A percentile compares a stretch with the other conserved stretches of the same genome.
These are phyloP conservation scores for Trametes punicea DNA, from an alignment of 768 basidiomycete species.

Conservation along the genomic window DNA sequence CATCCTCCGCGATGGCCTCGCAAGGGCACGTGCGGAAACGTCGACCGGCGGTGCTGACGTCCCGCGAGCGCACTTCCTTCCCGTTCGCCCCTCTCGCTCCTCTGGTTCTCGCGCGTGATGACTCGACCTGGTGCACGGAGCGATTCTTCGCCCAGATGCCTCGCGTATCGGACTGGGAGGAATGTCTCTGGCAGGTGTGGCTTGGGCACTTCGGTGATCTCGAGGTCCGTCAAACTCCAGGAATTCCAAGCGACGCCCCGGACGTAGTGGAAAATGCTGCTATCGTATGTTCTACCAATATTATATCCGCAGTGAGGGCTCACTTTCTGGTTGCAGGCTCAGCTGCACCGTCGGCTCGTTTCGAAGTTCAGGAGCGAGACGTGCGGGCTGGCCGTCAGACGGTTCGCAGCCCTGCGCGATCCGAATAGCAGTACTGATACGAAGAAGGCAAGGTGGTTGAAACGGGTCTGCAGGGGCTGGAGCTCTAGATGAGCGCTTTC, in stretches of 20 bases:
- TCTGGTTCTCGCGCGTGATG: slow-evolving; percentile 39
- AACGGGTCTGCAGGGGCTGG: slow-evolving; percentile 50
- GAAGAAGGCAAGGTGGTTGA: slow-evolving; percentile 51
- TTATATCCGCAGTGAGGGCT: not conserved
- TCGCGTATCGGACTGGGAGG: slow-evolving; percentile 54
- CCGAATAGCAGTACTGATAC: slow-evolving; percentile 36
- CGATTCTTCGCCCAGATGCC: slow-evolving; percentile 45
- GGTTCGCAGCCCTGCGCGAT: slow-evolving; percentile 35
- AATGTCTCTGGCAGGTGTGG: slow-evolving; percentile 65
- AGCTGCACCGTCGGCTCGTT: slow-evolving; percentile 43
- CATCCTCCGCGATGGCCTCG: slow-evolving; percentile 9
- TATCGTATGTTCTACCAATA: not conserved
- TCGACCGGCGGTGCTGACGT: slow-evolving; percentile 30
- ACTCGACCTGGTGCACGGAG: slow-evolving; percentile 61
- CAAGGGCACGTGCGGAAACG: not conserved
- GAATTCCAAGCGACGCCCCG: slow-evolving; percentile 12
- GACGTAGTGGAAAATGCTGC: slow-evolving; percentile 22
- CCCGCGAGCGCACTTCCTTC: slow-evolving; percentile 32
- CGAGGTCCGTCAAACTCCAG: slow-evolving; percentile 23
- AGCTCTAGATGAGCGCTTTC: not conserved
- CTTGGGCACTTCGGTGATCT: slow-evolving; percentile 49
- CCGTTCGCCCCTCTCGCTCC: slow-evolving; percentile 44
- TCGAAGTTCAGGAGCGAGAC: slow-evolving; percentile 49
- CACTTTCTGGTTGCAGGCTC: slow-evolving; percentile 28
- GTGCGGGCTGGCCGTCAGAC: slow-evolving; percentile 48